Percentiles rank a stretch among this genome's conserved stretches.
These are phyloP conservation scores for Rhizopus stolonifer DNA, from an alignment of 371 early-diverging fungal species.

Conservation along the genomic window DNA sequence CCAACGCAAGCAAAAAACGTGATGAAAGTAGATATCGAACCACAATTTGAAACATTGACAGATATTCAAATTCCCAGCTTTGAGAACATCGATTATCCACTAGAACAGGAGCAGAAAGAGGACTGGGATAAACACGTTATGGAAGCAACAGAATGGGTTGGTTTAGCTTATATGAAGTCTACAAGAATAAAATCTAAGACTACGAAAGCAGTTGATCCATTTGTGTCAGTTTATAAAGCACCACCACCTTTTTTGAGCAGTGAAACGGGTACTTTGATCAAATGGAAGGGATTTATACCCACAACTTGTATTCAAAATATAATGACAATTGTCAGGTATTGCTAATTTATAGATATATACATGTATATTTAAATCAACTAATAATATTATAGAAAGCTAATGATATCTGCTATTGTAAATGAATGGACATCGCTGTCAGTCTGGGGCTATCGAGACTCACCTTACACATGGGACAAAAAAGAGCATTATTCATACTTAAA, in stretches of 20 bases:
- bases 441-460: constrained; percentile 70
- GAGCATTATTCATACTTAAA: constrained; percentile 57
- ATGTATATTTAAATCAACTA: not conserved
- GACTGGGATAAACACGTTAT: constrained; percentile 37
- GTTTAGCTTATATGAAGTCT: constrained; percentile 53
- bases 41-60: constrained; percentile 23
- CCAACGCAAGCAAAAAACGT: constrained; percentile 15
- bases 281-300: constrained; percentile 41
- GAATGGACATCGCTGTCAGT: constrained; percentile 61
- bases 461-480: constrained; percentile 56
- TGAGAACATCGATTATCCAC: constrained; percentile 19
- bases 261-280: constrained; percentile 26
- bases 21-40: constrained; percentile 18
- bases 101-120: constrained; percentile 16
- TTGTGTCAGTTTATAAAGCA: constrained; percentile 51
- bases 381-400: constrained; percentile 25
- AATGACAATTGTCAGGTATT: constrained; percentile 35
- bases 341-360: not conserved
- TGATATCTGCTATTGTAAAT: constrained; percentile 12
- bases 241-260: constrained; percentile 29
- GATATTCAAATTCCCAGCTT: constrained; percentile 35
- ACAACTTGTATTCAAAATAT: constrained; percentile 29
- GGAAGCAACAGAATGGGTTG: constrained; percentile 65
- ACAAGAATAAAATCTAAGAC: constrained; percentile 33
- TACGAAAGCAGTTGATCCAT: constrained; percentile 31